These are phyloP conservation scores for Tetraselmis striata DNA, from an alignment of 139 green algal species.

Conservation along the genomic window DNA sequence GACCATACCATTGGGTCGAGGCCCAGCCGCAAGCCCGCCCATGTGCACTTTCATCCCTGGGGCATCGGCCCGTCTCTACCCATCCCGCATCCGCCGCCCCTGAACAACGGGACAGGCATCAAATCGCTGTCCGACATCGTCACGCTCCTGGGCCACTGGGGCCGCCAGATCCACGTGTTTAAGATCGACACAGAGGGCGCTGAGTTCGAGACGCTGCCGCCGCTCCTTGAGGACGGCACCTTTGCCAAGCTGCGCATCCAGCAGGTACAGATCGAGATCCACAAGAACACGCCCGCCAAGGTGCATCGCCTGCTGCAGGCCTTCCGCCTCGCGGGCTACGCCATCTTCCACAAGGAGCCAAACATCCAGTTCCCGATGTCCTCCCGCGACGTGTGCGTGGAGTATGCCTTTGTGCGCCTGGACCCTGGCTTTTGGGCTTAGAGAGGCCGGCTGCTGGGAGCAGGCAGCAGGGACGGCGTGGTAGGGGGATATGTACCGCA, in stretches of 20 bases:
- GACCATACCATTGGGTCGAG: slow-evolving; percentile 4
- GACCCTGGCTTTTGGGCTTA: neutral
- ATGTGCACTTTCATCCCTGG: slow-evolving; percentile 1
- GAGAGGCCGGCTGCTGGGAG: neutral
- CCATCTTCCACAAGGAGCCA: neutral
- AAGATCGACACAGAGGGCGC: slow-evolving; percentile 8
- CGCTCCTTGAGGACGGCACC: slow-evolving; percentile 1
- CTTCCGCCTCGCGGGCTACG: neutral
- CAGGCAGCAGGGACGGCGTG: too few species aligned
- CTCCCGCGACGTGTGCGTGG: neutral
- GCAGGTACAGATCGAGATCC: slow-evolving; percentile 10
- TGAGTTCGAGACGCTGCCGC: slow-evolving; percentile 5
- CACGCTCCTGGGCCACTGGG: neutral
- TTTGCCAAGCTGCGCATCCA: slow-evolving; percentile 1
- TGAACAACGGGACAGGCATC: too few species aligned
- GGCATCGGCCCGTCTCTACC: neutral
- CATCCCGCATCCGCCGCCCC: neutral
- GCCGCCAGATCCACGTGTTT: neutral
- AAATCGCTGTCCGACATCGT: neutral
- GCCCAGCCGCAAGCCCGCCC: neutral
- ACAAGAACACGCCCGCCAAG: neutral
- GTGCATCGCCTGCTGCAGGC: neutral
- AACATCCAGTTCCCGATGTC: neutral
- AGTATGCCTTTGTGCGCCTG: neutral
- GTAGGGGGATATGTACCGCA: too few species aligned